Evolutionary conservation across 352 stramenopile species (phyloP).

Genomic region (Phytophthora rubi): DNA sequence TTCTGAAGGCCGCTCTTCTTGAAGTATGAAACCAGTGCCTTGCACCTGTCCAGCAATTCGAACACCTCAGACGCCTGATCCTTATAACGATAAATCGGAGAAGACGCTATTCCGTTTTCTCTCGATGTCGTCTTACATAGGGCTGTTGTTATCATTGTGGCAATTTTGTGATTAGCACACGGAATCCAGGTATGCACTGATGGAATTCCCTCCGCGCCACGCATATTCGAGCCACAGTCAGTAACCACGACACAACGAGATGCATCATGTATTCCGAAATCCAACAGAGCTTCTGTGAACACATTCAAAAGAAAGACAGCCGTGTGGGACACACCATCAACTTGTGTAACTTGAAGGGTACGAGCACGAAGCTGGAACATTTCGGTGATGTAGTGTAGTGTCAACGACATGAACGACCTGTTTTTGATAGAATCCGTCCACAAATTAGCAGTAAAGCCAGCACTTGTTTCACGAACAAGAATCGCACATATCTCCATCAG

Average conservation of each 20-base stretch:
- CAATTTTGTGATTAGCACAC: slow-evolving; percentile 15
- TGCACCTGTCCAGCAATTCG: slow-evolving; percentile 2
- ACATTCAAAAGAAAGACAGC: slow-evolving; percentile 1
- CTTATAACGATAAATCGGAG: slow-evolving; percentile 2
- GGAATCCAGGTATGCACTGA: slow-evolving; percentile 10
- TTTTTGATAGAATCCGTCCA: not conserved
- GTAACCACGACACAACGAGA: slow-evolving; percentile 1
- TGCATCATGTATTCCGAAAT: slow-evolving; percentile 1
- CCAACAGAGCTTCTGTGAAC: not conserved
- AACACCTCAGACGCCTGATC: slow-evolving; percentile 3
- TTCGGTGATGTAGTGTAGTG: not conserved
- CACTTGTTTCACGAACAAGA: not conserved
- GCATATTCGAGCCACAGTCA: slow-evolving; percentile 8
- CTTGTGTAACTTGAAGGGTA: not conserved
- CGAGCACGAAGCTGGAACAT: slow-evolving; percentile 2
- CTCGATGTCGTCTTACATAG: slow-evolving; percentile 6
- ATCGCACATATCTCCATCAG: not conserved
- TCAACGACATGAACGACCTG: slow-evolving; percentile 10
- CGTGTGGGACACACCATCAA: slow-evolving; percentile 5
- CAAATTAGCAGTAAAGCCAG: slow-evolving; percentile 4
- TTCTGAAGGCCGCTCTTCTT: slow-evolving; percentile 9
- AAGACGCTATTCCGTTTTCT: not conserved
- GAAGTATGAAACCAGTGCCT: slow-evolving; percentile 3
- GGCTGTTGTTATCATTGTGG: slow-evolving; percentile 3
- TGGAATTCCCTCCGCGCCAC: slow-evolving; percentile 3